Base-by-base conservation (phyloP, 495 filamentous ascomycete genomes). In the Neurospora terricola region DNA sequence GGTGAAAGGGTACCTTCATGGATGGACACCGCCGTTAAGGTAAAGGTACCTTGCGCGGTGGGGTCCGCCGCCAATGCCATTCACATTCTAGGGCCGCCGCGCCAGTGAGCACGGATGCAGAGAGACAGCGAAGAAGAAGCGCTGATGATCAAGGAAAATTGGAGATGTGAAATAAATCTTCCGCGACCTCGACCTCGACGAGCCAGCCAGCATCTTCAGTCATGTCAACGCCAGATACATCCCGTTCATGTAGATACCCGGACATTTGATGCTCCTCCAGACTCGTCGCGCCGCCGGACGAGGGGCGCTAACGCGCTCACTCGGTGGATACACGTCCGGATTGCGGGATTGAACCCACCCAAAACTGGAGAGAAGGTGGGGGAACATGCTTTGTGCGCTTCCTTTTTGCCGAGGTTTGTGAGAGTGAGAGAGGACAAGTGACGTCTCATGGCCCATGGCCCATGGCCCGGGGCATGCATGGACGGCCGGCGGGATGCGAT, bases 331-430 rank as follows among this genome's bases (percentile, higher is more conserved):
- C 54, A 66, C 34, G 54, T 66, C 54, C 54, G 12, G 54, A 66
- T 66, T 66, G 54, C 54, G 54, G 54, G 54, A 34, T 66, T 66
- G 54, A 66, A 66, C 54, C 54, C 54, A 36, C 54, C 54, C 54
- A 66, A 66, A 66, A 66, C 54, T 34, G 54, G 54, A 66, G 54
- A 66, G 54, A 66, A 66, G 16, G 54, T 66, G 54, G 54, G 48
- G 54, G 27, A 34, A 4, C 54, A 66, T 66, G 27, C 39, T 37
- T 74, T 71, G 59, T 38, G 66, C 75, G 73, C 40, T 37, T 69
- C 77, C 73, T 48, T 78, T 77, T 79, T 81, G 79, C 79, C 79
- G 79, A 81, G 79, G 79, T 77, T 74, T 72, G 74, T 37, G 69
- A 62, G 70, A 75, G 40, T 34, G 30, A 11, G 72, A 39, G 72